Percentiles rank a stretch among this genome's conserved stretches.
These are phyloP conservation scores for Cercospora zeina DNA, from an alignment of 2,329 filamentous ascomycete species.

Conservation along the genomic window DNA sequence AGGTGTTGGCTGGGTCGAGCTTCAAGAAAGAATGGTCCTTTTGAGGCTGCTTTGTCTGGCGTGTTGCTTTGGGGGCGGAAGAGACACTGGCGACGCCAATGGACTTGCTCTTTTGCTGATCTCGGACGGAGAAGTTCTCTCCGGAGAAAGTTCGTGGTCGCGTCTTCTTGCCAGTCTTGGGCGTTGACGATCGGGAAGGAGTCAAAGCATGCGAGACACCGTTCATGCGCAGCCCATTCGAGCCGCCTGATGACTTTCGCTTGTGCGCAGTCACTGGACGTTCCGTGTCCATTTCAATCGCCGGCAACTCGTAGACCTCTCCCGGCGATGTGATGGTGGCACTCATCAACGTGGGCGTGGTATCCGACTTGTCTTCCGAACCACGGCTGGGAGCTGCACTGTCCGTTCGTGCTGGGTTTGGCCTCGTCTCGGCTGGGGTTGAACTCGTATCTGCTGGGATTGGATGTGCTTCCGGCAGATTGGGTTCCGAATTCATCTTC, in stretches of 20 bases:
- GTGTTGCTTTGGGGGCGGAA: conserved; percentile 7
- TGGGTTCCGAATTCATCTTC: conserved; percentile 29
- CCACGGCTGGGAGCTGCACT: conserved; percentile 8
- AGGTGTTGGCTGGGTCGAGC: conserved; percentile 19
- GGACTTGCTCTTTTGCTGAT: conserved; percentile 17
- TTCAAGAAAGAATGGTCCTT: conserved; percentile 28
- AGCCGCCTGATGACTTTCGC: conserved; percentile 24
- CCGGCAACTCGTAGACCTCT: conserved; percentile 35
- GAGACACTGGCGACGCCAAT: neutral
- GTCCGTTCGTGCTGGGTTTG: neutral
- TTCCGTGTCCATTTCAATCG: conserved; percentile 24
- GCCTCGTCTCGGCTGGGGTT: neutral
- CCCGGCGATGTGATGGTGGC: conserved; percentile 13
- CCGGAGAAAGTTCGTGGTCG: conserved; percentile 36
- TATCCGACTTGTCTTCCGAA: conserved; percentile 9
- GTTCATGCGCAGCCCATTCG: conserved; percentile 40
- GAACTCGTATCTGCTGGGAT: neutral
- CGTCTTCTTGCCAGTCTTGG: conserved; percentile 21
- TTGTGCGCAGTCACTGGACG: conserved; percentile 34
- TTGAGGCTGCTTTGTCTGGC: conserved; percentile 15
- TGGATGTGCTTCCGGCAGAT: neutral
- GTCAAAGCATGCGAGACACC: conserved; percentile 30
- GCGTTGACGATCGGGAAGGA: conserved; percentile 9
- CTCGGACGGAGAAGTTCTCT: conserved; percentile 13
- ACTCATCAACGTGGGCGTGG: conserved; percentile 1